These are phyloP conservation scores for Dactylellina leptospora DNA, from an alignment of 2,329 filamentous ascomycete genomes.

Conservation along the genomic window DNA sequence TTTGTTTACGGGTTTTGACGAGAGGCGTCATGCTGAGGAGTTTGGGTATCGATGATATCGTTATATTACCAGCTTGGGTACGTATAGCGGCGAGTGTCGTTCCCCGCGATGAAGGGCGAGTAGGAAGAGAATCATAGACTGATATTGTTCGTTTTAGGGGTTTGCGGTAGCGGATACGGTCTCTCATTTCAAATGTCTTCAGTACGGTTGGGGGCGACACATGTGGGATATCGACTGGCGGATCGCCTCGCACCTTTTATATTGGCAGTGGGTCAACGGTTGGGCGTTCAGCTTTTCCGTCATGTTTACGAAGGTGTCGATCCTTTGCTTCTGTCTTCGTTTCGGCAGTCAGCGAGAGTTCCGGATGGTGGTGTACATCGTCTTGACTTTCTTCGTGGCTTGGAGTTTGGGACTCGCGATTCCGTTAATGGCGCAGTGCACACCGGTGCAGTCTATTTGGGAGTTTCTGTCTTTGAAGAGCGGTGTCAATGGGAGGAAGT, in stretches of 20 bases:
- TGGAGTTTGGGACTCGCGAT: slow-evolving; percentile 46
- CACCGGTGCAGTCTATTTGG: slow-evolving; percentile 31
- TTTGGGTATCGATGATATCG: slow-evolving; percentile 35
- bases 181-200: slow-evolving; percentile 37
- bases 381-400: slow-evolving; percentile 33
- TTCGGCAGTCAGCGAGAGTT: slow-evolving; percentile 33
- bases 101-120: background rate
- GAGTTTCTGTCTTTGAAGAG: background rate
- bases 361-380: slow-evolving; percentile 34
- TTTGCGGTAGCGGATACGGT: slow-evolving; percentile 37
- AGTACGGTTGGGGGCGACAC: slow-evolving; percentile 47
- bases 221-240: slow-evolving; percentile 53
- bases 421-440: slow-evolving; percentile 39
- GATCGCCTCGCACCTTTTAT: slow-evolving; percentile 21
- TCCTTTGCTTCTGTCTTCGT: slow-evolving; percentile 46
- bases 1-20: slow-evolving; percentile 30
- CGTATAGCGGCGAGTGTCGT: background rate
- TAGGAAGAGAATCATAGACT: background rate
- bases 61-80: slow-evolving; percentile 50
- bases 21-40: slow-evolving; percentile 41
- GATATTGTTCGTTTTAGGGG: slow-evolving; percentile 4
- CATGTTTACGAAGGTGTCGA: slow-evolving; percentile 50
- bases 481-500: slow-evolving; percentile 8
- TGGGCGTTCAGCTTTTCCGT: slow-evolving; percentile 50
- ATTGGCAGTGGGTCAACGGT: slow-evolving; percentile 50